Evolutionary conservation across 176 grass and related monocot genomes (phyloP), one percentile per base, ranked within the genome.

Genomic region (Eleusine coracana): DNA sequence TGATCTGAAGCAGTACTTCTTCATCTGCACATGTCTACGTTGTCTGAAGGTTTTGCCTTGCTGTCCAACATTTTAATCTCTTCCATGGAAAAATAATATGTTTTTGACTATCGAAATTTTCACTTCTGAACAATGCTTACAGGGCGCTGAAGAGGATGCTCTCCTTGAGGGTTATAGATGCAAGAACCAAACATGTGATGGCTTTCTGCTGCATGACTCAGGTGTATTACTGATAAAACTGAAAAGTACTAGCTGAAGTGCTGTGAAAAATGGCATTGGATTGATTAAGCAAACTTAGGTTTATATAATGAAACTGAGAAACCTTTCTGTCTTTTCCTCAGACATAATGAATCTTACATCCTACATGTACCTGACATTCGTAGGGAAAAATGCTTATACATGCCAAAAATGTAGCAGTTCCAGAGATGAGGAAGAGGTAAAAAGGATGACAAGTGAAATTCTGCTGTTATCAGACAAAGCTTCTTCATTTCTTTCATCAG

Each of bases 1-100:
- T 46, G 86, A 93, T 88, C 86, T 98, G 40, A 98, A 91, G 42
- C 92, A 95, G 56, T 98, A 98, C 70, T 98, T 91, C 71, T 98
- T 98, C 85, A 93, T 73, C 49, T 98, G 92, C 86, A 74, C 37
- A 75, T 98, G 96, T 82, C 49, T 75, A 71, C 80, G 87, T 40
- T 98, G 96, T 77, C 55, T 83, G 48, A 88, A 98, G 92, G 96
- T 98, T 83, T 77, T 75, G 52, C 67, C 48, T 85, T 73, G 66
- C n/a, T 78, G 18, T 39, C 0, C 40, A 16, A 27, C 82, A 37
- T 73, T 70, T 77, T 86, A 36, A 62, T 79, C 8, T 78, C 45
- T 76, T 29, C 11, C 25, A 50, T 67, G 60, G 42, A 25, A 72
- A 83, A 75, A 58, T 76, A 34, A 76, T 29, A 60, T 31, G 46